phyloP scores from a whole-genome alignment of 1,284 basidiomycete genomes.

The Ganoderma multipileum region DNA sequence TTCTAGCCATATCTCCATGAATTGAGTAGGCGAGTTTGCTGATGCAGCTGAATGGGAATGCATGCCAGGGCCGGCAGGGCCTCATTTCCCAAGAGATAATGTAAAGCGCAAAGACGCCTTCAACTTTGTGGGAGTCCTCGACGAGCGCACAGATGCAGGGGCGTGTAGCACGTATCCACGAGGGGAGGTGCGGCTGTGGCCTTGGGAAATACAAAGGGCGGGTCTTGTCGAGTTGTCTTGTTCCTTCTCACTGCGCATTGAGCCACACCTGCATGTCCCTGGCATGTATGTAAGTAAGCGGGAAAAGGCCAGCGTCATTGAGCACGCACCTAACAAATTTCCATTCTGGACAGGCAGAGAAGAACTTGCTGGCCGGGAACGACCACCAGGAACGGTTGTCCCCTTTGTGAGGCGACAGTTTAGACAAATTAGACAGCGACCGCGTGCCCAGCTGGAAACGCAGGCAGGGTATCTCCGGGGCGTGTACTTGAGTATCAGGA shows the following conservation, averaged over 20 bases:
- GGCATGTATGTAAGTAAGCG: background rate
- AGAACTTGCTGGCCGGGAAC: background rate
- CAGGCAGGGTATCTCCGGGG: conserved; percentile 15
- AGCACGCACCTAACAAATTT: background rate
- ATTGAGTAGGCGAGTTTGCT: background rate
- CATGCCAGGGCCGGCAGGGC: background rate
- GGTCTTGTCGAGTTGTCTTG: background rate
- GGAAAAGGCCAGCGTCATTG: background rate
- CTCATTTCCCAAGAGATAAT: background rate
- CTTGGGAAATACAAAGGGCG: background rate
- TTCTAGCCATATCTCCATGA: background rate
- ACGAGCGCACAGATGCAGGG: background rate
- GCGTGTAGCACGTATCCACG: background rate
- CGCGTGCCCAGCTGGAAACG: background rate
- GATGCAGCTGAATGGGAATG: background rate
- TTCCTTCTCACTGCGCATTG: background rate
- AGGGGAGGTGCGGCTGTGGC: background rate
- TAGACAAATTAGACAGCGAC: background rate
- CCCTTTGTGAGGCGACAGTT: conserved; percentile 4
- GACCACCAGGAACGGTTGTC: conserved; percentile 2
- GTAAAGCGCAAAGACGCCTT: conserved; percentile 1
- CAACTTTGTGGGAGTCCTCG: background rate
- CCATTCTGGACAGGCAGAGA: background rate
- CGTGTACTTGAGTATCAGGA: conserved; percentile 5
- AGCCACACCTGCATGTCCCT: background rate